phyloP scores from a whole-genome alignment of 768 basidiomycete genomes.

The Lepiota brunneoincarnata region DNA sequence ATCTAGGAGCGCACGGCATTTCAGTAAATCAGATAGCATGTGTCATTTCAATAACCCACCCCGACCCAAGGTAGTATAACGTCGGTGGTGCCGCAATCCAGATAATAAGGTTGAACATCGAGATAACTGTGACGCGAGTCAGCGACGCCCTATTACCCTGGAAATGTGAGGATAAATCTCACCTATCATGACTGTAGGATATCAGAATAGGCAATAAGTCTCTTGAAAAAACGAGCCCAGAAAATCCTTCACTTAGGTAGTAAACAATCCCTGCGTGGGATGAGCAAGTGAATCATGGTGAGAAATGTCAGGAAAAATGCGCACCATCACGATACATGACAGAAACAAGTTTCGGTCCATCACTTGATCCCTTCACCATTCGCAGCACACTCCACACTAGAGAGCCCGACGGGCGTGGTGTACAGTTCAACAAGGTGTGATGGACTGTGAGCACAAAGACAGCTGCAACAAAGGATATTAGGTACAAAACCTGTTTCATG shows the following conservation, averaged over 20 bases:
- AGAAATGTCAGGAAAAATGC: neutral
- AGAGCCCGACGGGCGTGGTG: neutral
- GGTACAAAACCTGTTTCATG: neutral
- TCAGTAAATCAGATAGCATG: no score
- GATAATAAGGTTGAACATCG: neutral
- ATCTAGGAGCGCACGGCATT: neutral
- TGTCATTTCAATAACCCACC: neutral
- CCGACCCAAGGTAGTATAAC: neutral
- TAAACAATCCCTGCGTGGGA: neutral
- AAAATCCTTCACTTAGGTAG: constrained; percentile 1
- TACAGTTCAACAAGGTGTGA: constrained; percentile 3
- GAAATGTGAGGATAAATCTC: neutral
- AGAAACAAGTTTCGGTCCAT: neutral
- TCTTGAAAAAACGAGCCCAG: no score
- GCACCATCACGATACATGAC: constrained; percentile 6
- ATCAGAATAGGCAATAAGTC: no score
- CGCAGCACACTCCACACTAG: no score
- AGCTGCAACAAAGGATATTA: neutral
- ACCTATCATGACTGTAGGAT: constrained; percentile 5
- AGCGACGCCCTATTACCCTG: neutral
- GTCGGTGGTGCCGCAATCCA: neutral
- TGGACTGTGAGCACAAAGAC: neutral
- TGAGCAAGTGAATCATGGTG: neutral
- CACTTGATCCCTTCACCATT: neutral
- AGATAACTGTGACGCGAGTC: neutral